Evolutionary conservation across 2,329 filamentous ascomycete genomes (phyloP), one percentile per base, ranked within the genome.

Genomic region (Aspergillus texensis): DNA sequence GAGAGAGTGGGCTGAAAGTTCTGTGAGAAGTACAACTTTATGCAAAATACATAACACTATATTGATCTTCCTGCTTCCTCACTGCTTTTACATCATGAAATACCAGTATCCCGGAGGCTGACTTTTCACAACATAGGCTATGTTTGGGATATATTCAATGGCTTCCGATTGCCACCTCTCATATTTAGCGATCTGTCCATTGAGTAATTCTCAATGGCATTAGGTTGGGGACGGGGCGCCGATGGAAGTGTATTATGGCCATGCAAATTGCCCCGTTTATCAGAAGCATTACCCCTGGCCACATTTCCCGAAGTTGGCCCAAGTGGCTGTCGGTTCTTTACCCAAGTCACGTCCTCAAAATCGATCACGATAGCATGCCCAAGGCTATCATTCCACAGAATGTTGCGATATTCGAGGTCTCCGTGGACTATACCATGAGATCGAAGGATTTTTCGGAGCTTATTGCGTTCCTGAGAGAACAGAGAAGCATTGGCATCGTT

Each of bases 351-450:
- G 24, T 71, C 67, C 57, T 74, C 72, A 46, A 74, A 68, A 57
- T 74, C 68, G 67, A 73, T 67, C 56, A 72, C 62, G 26, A 74
- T 14, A 21, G 72, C 59, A 58, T 46, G 39, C 50, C 60, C 10
- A 26, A 34, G 24, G 0, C 24, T 21, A 19, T 70, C 61, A 66
- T 74, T 65, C 67, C 66, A 72, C 43, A 74, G 43, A 59, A 74
- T 68, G 62, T 74, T 74, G 16, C 68, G 69, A 66, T 66, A 71
- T 45, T 68, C 65, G 50, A 48, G 67, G 34, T 74, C 68, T 36
- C 63, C 2, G 26, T 72, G 65, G 36, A 65, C 21, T 45, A 68
- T 64, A 54, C 69, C 66, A 48, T 64, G 46, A n/a, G 58, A 64
- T 14, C 52, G 43, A 30, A 74, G 60, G 4, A 61, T n/a, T 0